These are phyloP conservation scores for Stygiomarasmius scandens DNA, from an alignment of 1,284 basidiomycete species.

Conservation along the genomic window DNA sequence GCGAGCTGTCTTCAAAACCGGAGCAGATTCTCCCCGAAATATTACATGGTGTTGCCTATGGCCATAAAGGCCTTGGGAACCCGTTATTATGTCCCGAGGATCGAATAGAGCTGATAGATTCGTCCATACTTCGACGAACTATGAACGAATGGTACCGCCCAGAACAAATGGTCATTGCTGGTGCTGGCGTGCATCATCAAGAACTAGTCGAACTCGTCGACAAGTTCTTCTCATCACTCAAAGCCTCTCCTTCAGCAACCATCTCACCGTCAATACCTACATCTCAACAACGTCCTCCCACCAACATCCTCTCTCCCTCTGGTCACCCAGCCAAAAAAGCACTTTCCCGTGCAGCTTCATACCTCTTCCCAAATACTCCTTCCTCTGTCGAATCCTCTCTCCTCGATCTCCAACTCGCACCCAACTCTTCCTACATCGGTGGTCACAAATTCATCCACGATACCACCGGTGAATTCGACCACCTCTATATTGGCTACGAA, in stretches of 20 bases:
- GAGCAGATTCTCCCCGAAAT: slow-evolving; percentile 96
- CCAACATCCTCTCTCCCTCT: slow-evolving; percentile 58
- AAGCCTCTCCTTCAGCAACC: slow-evolving; percentile 34
- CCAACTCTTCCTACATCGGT: slow-evolving; percentile 80
- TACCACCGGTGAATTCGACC: slow-evolving; percentile 81
- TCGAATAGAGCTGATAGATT: slow-evolving; percentile 74
- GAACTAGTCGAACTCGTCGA: slow-evolving; percentile 85
- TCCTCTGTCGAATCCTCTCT: slow-evolving; percentile 25
- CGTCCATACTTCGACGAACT: slow-evolving; percentile 64
- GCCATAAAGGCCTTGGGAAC: slow-evolving; percentile 82
- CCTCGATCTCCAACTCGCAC: slow-evolving; percentile 30
- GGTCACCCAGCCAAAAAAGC: slow-evolving; percentile 65
- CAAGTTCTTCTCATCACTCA: slow-evolving; percentile 82
- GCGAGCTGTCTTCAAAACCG: slow-evolving; percentile 88
- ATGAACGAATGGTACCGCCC: slow-evolving; percentile 89
- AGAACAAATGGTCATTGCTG: slow-evolving; percentile 93
- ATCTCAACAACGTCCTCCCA: slow-evolving; percentile 39
- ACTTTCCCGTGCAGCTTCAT: slow-evolving; percentile 74
- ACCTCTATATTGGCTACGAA: slow-evolving; percentile 93
- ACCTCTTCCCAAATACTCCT: slow-evolving; percentile 60
- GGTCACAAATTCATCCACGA: slow-evolving; percentile 79
- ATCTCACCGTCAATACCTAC: slow-evolving; percentile 31
- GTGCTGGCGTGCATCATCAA: slow-evolving; percentile 90
- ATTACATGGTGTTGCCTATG: slow-evolving; percentile 86
- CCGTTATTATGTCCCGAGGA: slow-evolving; percentile 88